Evolutionary conservation across 352 stramenopile species (phyloP).

Genomic region (Pythium volutum): DNA sequence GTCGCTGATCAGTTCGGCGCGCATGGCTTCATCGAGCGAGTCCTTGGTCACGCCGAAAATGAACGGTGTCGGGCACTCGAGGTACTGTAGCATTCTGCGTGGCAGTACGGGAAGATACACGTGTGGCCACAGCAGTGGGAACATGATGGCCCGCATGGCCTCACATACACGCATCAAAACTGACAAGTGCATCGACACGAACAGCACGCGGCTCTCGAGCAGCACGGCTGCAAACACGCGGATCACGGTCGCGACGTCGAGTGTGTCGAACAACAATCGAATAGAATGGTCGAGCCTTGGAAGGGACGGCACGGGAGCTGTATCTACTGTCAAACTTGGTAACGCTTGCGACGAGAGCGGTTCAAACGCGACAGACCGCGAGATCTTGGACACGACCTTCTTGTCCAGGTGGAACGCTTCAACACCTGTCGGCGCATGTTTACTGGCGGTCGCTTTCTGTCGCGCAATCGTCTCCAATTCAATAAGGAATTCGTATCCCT

Average conservation of each 20-base stretch:
- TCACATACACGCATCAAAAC: conserved; percentile 82
- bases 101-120: conserved; percentile 84
- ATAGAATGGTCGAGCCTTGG: conserved; percentile 74
- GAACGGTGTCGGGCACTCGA: conserved; percentile 85
- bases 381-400: conserved; percentile 76
- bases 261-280: conserved; percentile 74
- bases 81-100: conserved; percentile 73
- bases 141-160: conserved; percentile 78
- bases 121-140: conserved; percentile 83
- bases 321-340: conserved; percentile 17
- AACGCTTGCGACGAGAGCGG: conserved; percentile 43
- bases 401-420: conserved; percentile 68
- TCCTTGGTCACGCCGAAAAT: conserved; percentile 79
- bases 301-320: not conserved
- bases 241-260: conserved; percentile 72
- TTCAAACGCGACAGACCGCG: conserved; percentile 62
- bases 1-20: conserved; percentile 56
- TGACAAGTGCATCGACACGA: conserved; percentile 78
- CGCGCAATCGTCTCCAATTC: conserved; percentile 52
- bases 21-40: conserved; percentile 51
- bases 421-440: not conserved
- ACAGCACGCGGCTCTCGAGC: conserved; percentile 76
- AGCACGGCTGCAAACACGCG: conserved; percentile 76
- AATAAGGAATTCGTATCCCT: conserved; percentile 82
- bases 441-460: conserved; percentile 24